Evolutionary conservation across 23 red algal genomes (phyloP).

Genomic region (Agarophyton chilense): DNA sequence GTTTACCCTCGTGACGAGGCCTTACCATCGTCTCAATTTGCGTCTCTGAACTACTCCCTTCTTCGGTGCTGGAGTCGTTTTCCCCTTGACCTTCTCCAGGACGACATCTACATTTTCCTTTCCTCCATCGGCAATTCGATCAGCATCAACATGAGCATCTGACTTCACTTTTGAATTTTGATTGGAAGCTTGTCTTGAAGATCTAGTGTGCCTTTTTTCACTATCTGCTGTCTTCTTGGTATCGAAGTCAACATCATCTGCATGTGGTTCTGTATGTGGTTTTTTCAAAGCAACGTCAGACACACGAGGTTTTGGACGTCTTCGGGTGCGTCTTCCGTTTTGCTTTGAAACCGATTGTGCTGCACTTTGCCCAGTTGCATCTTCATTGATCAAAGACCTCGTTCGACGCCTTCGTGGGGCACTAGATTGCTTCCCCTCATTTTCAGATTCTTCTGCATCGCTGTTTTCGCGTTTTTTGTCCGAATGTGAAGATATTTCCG

Average conservation of each 20-base stretch:
- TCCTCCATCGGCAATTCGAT: background rate
- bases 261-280: background rate
- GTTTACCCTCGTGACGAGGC: no score
- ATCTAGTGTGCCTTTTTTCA: background rate
- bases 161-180: background rate
- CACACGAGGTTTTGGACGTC: background rate
- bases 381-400: no score
- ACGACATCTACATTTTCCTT: background rate
- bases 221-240: background rate
- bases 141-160: background rate
- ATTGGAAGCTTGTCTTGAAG: background rate
- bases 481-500: background rate
- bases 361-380: background rate
- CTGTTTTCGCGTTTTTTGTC: background rate
- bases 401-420: background rate
- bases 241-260: background rate
- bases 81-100: background rate
- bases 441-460: background rate
- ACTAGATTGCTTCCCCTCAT: background rate
- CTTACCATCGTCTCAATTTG: constrained; percentile 16
- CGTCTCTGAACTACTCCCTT: background rate
- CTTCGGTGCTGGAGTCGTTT: background rate
- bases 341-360: background rate
- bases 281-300: background rate
- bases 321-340: background rate